Conservation (phyloP, 306 rosid genomes). For the Vachellia pachyceras region DNA sequence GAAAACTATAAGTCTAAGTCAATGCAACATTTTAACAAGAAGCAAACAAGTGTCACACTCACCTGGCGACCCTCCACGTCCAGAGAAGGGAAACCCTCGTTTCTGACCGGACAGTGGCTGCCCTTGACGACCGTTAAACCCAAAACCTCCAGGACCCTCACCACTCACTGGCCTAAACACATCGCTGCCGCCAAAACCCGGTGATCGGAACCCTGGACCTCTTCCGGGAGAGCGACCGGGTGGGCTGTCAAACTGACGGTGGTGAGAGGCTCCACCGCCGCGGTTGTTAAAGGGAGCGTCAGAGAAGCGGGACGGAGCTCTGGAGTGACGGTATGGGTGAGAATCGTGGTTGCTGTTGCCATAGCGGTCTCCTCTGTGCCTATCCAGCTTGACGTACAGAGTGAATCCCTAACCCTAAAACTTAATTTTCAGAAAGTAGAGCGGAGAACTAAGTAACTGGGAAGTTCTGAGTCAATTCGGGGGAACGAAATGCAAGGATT, state of each 20-base stretch:
- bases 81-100: conserved; percentile 71
- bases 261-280: conserved; percentile 20
- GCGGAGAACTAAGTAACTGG: background rate
- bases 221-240: conserved; percentile 60
- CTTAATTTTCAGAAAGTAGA: background rate
- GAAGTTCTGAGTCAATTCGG: background rate
- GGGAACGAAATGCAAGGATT: background rate
- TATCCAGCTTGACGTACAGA: conserved; percentile 79
- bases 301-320: conserved; percentile 70
- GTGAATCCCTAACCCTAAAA: conserved; percentile 54
- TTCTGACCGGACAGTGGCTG: conserved; percentile 75
- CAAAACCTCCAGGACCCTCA: conserved; percentile 55
- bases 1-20: background rate
- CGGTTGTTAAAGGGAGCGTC: conserved; percentile 62
- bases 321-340: conserved; percentile 55
- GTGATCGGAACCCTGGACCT: conserved; percentile 57
- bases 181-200: conserved; percentile 31
- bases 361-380: conserved; percentile 87
- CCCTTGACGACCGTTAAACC: conserved; percentile 47
- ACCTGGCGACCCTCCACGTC: conserved; percentile 80
- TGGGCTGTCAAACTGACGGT: conserved; percentile 67
- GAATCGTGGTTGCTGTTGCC: conserved; percentile 38
- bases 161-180: conserved; percentile 8
- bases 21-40: background rate
- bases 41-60: background rate